Evolutionary conservation across 441 rosid species (phyloP), one percentile per base, ranked within the genome.

Genomic region (Hypseocharis bilobata): DNA sequence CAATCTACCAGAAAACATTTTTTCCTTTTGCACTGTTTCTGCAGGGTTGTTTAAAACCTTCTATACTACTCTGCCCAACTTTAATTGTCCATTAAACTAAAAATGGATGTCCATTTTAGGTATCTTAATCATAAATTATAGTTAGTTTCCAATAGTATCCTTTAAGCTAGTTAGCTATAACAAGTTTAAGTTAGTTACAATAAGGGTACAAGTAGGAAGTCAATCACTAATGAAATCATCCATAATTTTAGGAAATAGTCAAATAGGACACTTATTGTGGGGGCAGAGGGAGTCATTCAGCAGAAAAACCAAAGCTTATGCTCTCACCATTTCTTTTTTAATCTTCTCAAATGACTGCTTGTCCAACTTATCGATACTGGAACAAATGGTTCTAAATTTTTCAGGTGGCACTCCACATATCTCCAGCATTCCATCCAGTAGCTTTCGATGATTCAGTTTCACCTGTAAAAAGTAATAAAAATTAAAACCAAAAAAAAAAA

Each of bases 391-490:
- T 42, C 86, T 70, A 72, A 82, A 84, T 65, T 82, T 84, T 76
- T 80, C 86, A 20, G 83, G 56, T 17, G 86, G 86, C 70, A 84
- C 88, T 42, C 86, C 88, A 75, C 88, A 82, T 69, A 84, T 84
- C 72, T 84, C 84, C 72, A 84, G 26, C 83, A 84, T 84, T 13
- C 88, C 86, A 56, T 92, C 97, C 60, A 92, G 80, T 72, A 92
- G 78, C 84, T 87, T 88, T 27, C 96, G 80, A 69, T 92, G 98
- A 72, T 86, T 90, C 78, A 92, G 70, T 76, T 92, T 92, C 72
- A 92, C 84, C 96, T 92, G 82, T 52, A 36, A 26, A 56, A 28
- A 62, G 51, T 29, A 36, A 47, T n/a, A n/a, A n/a, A n/a, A n/a
- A n/a, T n/a, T n/a, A n/a, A n/a, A n/a, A 7, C 64, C 32, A 22